Conservation (phyloP, 2,329 filamentous ascomycete genomes). For the Cladosporium austrohemisphaericum region DNA sequence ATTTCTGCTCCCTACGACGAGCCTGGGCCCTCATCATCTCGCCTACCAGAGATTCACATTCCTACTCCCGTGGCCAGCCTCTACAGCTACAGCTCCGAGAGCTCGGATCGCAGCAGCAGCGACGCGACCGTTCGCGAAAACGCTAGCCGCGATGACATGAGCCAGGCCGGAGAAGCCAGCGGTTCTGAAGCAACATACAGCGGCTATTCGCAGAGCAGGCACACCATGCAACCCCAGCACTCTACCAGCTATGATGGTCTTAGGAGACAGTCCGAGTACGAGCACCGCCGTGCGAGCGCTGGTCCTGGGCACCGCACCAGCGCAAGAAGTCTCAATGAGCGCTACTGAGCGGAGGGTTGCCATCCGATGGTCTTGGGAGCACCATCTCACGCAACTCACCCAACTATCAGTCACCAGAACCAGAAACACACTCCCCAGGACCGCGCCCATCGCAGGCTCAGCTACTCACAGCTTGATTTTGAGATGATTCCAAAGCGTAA, state of each 20-base stretch:
- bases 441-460: no score
- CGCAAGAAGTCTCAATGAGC: not conserved
- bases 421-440: no score
- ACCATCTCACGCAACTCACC: no score
- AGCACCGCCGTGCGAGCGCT: conserved; percentile 18
- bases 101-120: not conserved
- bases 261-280: conserved; percentile 24
- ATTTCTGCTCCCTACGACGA: conserved; percentile 16
- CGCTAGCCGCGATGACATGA: conserved; percentile 17
- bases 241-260: conserved; percentile 25
- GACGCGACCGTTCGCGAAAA: conserved; percentile 10
- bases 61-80: conserved; percentile 22
- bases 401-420: no score
- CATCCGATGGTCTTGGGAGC: no score
- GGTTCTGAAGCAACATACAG: conserved; percentile 16
- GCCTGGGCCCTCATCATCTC: conserved; percentile 18
- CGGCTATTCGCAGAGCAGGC: conserved; percentile 16
- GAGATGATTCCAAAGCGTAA: no score
- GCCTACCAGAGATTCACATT: conserved; percentile 4
- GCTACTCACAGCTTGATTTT: no score
- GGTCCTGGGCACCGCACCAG: conserved; percentile 1
- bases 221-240: conserved; percentile 27
- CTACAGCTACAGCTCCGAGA: conserved; percentile 29
- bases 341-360: not conserved
- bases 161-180: conserved; percentile 11